phyloP scores from a whole-genome alignment of 176 grass and related monocot species.

The Juncus effusus region DNA sequence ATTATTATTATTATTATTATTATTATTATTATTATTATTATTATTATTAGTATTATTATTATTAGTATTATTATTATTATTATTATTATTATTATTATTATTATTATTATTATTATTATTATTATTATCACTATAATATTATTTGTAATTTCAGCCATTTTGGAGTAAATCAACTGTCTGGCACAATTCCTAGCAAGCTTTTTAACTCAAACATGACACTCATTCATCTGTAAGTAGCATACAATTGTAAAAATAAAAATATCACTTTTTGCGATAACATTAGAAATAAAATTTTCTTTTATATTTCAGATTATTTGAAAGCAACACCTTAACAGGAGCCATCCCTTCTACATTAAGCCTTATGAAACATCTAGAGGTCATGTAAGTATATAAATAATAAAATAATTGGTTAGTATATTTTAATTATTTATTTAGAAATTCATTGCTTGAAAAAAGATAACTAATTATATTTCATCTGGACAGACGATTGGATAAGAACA shows the following conservation, averaged over 20 bases:
- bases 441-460: constrained; percentile 1
- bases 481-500: constrained; percentile 74
- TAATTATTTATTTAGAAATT: constrained; percentile 2
- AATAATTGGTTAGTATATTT: background rate
- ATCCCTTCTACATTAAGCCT: constrained; percentile 68
- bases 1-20: no score
- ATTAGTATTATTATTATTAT: no score
- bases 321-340: constrained; percentile 61
- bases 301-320: constrained; percentile 67
- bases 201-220: constrained; percentile 54
- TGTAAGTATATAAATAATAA: constrained; percentile 56
- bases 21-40: no score
- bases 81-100: no score
- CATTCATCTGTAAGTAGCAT: constrained; percentile 64
- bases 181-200: constrained; percentile 61
- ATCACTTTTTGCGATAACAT: no score
- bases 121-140: background rate
- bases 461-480: background rate
- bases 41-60: no score
- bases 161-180: constrained; percentile 63
- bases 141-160: constrained; percentile 54
- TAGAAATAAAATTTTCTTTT: background rate
- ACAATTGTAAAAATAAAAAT: no score
- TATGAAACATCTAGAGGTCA: constrained; percentile 45
- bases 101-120: constrained; percentile 5